phyloP scores from a whole-genome alignment of 202 grass and related monocot species.

The Sporobolus alterniflorus region DNA sequence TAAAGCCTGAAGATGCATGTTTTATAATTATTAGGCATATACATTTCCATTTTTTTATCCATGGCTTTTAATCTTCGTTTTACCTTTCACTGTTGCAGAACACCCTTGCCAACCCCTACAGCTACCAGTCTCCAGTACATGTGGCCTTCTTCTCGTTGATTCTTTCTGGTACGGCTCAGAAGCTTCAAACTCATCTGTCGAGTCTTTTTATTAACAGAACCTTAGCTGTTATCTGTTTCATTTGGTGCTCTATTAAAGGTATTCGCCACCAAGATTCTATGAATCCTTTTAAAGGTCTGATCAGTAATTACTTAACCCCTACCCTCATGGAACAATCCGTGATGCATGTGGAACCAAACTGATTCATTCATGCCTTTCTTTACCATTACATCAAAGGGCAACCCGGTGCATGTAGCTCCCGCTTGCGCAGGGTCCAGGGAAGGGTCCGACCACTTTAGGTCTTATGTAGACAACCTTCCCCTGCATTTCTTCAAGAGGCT shows the following conservation, averaged over 20 bases:
- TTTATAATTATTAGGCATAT: neutral
- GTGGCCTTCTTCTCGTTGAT: slow-evolving; percentile 4
- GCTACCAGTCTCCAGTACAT: neutral
- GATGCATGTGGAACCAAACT: too few relatives aligned
- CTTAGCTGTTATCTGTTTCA: neutral
- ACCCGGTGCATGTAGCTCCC: too few relatives aligned
- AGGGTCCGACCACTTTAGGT: too few relatives aligned
- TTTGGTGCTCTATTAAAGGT: neutral
- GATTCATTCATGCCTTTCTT: too few relatives aligned
- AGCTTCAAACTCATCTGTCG: neutral
- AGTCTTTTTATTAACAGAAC: neutral
- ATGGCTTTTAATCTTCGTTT: slow-evolving; percentile 7
- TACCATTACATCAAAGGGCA: too few relatives aligned
- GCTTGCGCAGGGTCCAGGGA: too few relatives aligned
- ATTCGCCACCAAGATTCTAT: neutral
- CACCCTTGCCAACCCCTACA: slow-evolving; percentile 6
- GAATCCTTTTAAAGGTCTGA: neutral
- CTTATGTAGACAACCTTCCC: too few relatives aligned
- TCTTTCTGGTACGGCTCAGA: slow-evolving; percentile 30
- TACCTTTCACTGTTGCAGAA: slow-evolving; percentile 29
- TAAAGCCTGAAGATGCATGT: neutral
- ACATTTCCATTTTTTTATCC: neutral
- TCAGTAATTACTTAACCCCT: neutral
- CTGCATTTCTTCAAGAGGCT: too few relatives aligned
- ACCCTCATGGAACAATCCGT: too few relatives aligned